These are phyloP conservation scores for Hypomontagnella monticulosa DNA, from an alignment of 495 filamentous ascomycete species.

Conservation along the genomic window DNA sequence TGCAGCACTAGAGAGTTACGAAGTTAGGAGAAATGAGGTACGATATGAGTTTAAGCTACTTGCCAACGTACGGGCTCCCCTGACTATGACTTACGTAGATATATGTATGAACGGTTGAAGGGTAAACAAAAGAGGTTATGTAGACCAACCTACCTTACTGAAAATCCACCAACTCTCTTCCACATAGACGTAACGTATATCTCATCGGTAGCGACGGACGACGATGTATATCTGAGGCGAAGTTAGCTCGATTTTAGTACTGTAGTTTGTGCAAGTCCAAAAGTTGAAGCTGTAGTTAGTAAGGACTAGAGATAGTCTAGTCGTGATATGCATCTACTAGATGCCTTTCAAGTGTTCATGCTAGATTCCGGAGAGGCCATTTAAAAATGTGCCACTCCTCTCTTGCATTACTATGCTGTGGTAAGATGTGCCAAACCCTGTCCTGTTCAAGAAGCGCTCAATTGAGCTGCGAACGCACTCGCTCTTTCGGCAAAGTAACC, in stretches of 20 bases:
- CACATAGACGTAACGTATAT: neutral
- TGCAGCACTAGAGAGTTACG: no score
- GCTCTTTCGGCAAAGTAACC: conserved; percentile 2
- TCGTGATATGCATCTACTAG: conserved; percentile 28
- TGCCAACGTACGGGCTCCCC: neutral
- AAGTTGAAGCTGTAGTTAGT: neutral
- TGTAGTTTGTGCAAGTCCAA: conserved; percentile 1
- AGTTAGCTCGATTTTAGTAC: conserved; percentile 19
- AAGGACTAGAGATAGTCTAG: conserved; percentile 8
- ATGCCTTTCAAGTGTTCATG: conserved; percentile 34
- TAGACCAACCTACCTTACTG: neutral
- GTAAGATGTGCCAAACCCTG: conserved; percentile 19
- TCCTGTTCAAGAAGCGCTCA: conserved; percentile 2
- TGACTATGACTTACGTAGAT: neutral
- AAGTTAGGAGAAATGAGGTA: no score
- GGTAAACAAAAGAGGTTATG: no score
- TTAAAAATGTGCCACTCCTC: conserved; percentile 26
- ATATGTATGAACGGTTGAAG: neutral
- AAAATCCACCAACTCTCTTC: neutral
- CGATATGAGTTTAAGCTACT: neutral
- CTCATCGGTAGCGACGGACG: neutral
- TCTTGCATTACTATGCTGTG: conserved; percentile 44
- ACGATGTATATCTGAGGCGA: conserved; percentile 8
- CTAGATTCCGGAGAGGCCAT: conserved; percentile 31
- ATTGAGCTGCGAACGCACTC: neutral